Conservation (phyloP, 108 stramenopile species). For the Phaeodactylum tricornutum region DNA sequence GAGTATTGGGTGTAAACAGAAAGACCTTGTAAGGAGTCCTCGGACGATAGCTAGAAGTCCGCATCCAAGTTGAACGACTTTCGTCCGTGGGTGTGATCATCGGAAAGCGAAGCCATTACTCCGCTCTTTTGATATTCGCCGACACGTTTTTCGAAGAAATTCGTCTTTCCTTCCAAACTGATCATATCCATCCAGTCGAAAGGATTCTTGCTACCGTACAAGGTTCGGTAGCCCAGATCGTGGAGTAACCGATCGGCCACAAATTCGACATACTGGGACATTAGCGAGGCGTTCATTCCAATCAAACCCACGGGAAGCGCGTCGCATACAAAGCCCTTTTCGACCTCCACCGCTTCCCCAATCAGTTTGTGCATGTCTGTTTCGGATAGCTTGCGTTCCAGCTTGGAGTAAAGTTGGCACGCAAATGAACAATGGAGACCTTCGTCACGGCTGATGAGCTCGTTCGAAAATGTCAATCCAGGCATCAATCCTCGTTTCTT, state of each 20-base stretch:
- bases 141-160: slow-evolving; percentile 98
- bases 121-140: slow-evolving; percentile 96
- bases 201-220: slow-evolving; percentile 80
- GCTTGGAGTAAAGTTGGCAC: slow-evolving; percentile 91
- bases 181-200: slow-evolving; percentile 96
- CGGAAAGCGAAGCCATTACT: slow-evolving; percentile 80
- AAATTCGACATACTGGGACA: slow-evolving; percentile 90
- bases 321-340: slow-evolving; percentile 87
- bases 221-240: slow-evolving; percentile 65
- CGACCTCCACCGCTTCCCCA: slow-evolving; percentile 77
- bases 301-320: slow-evolving; percentile 85
- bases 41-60: too few species aligned
- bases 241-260: slow-evolving; percentile 77
- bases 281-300: slow-evolving; percentile 85
- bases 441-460: slow-evolving; percentile 88
- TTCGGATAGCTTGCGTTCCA: slow-evolving; percentile 67
- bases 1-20: too few species aligned
- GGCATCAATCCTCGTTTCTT: slow-evolving; percentile 91
- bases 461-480: slow-evolving; percentile 86
- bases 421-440: slow-evolving; percentile 95
- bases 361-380: slow-evolving; percentile 78
- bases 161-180: slow-evolving; percentile 93
- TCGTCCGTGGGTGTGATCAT: too few species aligned
- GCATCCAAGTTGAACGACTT: too few species aligned
- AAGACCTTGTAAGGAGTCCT: too few species aligned